Conservation (phyloP, 2,329 filamentous ascomycete genomes). For the Curvularia spicifera region DNA sequence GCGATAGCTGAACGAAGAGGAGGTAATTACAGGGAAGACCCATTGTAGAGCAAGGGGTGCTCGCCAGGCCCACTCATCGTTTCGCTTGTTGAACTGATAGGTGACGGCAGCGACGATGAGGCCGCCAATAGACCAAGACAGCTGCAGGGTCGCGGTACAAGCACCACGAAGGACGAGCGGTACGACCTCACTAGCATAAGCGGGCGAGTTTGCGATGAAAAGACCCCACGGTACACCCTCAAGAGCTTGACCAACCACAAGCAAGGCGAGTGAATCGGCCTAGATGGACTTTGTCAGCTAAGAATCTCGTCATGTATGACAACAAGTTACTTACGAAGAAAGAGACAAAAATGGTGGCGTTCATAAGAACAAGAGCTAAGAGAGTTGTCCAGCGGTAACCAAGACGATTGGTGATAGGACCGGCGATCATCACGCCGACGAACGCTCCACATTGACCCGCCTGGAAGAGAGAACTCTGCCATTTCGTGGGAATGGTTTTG, state of each 20-base stretch:
- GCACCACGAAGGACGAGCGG: conserved; percentile 64
- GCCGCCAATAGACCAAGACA: conserved; percentile 67
- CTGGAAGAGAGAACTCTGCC: conserved; percentile 65
- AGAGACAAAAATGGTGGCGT: conserved; percentile 65
- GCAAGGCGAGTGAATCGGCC: conserved; percentile 53
- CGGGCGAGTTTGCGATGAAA: conserved; percentile 68
- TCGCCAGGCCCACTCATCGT: conserved; percentile 34
- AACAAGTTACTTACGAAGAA: conserved; percentile 55
- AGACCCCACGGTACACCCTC: conserved; percentile 69
- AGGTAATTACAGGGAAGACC: conserved; percentile 46
- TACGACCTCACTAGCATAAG: conserved; percentile 67
- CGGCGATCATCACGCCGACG: conserved; percentile 65
- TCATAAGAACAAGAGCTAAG: conserved; percentile 60
- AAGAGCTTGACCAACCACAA: conserved; percentile 62
- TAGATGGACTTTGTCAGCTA: conserved; percentile 3
- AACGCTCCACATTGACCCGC: conserved; percentile 65
- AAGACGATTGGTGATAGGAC: conserved; percentile 63
- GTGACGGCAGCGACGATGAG: conserved; percentile 66
- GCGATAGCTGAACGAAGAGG: conserved; percentile 57
- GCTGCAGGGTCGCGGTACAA: conserved; percentile 66
- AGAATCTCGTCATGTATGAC: background rate
- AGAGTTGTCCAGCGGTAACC: conserved; percentile 66
- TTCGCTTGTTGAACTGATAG: conserved; percentile 57
- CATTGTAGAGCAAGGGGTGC: conserved; percentile 48
- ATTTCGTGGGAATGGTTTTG: conserved; percentile 57